Base-by-base conservation (phyloP, 1,284 basidiomycete genomes). In the Austroboletus novae-zelandiae region DNA sequence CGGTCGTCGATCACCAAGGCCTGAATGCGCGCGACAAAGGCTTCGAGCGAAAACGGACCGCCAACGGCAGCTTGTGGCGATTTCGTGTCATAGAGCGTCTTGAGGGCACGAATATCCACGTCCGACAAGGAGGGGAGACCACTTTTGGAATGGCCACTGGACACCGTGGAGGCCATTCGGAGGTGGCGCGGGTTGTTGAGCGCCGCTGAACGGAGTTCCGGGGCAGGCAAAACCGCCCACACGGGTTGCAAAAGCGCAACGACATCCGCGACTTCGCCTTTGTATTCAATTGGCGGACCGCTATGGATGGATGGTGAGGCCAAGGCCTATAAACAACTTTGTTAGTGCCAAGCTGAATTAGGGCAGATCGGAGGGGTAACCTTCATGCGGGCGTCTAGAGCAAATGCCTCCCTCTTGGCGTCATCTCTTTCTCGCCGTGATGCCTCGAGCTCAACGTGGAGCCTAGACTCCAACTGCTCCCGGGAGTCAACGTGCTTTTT, bases 211-310 rank as follows among this genome's bases (percentile, higher is more conserved):
- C 91, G 85, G 17, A 83, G 77, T 66, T 89, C 86, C 6, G 88
- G 83, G 1, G 89, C 86, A 8, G 93, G 92, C 0, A 95, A 79
- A 32, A 85, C 74, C 5, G 75, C 68, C 91, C 92, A 95, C n/a
- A 94, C 60, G 7, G 86, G 81, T 43, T 79, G 77, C 30, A 95
- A 78, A 25, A 85, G 68, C 4, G 81, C 71, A 41, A 84, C 72
- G 51, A 90, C 74, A n/a, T 77, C 73, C 23, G 76, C 74, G 11
- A 79, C 74, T 45, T 89, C 85, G 14, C 73, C 74, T 10, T 71
- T 68, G 57, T 76, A 75, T 43, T 77, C 70, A 45, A 74, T 62
- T 2, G 73, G 64, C 31, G 71, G 63, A 31, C 62, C 62, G 23
- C 34, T 54, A 30, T 66, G 41, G 20, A 59, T 25, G 30, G 65